Conservation (phyloP, 176 grass and related monocot genomes). For the Calamus simplicifolius region DNA sequence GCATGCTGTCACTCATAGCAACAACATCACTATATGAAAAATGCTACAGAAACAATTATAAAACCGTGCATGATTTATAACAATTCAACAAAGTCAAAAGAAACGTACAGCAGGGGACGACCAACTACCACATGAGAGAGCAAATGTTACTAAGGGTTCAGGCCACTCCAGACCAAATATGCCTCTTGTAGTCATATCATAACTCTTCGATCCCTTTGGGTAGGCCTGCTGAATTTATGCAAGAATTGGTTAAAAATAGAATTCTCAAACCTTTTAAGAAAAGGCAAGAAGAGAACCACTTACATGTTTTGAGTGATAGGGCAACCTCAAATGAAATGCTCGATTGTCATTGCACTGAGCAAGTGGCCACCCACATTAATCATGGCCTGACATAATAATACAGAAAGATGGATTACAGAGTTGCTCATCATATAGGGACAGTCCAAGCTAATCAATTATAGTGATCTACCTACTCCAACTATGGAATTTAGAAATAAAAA, state of each 20-base stretch:
- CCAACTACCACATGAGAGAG: slow-evolving; percentile 89
- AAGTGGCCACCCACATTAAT: slow-evolving; percentile 72
- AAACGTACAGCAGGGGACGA: slow-evolving; percentile 86
- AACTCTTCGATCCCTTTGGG: slow-evolving; percentile 23
- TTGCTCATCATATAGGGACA: too few relatives aligned
- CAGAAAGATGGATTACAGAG: too few relatives aligned
- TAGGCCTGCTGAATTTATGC: slow-evolving; percentile 27
- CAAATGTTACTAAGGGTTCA: slow-evolving; percentile 87
- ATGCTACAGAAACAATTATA: too few relatives aligned
- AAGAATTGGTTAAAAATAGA: background rate
- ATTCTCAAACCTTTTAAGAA: background rate
- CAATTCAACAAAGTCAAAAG: background rate
- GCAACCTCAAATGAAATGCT: slow-evolving; percentile 87
- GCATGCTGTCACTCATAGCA: too few relatives aligned
- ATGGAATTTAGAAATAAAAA: too few relatives aligned
- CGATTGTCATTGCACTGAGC: slow-evolving; percentile 88
- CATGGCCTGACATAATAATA: slow-evolving; percentile 38
- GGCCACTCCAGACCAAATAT: slow-evolving; percentile 83
- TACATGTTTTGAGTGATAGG: slow-evolving; percentile 79
- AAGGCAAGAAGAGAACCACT: background rate
- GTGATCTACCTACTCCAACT: background rate
- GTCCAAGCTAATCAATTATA: background rate
- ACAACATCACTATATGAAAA: too few relatives aligned
- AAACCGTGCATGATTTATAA: too few relatives aligned
- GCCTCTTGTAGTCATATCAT: slow-evolving; percentile 29